phyloP scores from a whole-genome alignment of 495 filamentous ascomycete genomes.

The Immersiella caudata region DNA sequence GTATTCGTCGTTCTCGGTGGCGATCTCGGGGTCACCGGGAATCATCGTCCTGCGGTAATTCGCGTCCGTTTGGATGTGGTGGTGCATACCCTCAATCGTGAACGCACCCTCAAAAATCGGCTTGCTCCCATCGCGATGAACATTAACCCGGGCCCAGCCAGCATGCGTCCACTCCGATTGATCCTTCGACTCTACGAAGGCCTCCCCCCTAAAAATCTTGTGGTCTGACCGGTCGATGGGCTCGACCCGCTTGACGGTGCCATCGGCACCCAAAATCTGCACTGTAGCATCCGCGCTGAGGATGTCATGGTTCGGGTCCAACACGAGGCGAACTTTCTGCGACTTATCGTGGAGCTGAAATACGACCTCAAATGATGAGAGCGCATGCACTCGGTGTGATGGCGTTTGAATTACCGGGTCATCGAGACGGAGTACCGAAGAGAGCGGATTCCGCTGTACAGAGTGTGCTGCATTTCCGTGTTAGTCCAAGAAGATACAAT shows the following conservation, averaged over 20 bases:
- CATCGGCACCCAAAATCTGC: constrained; percentile 70
- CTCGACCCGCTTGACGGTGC: constrained; percentile 62
- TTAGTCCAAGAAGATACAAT: constrained; percentile 14
- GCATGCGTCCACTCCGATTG: constrained; percentile 72
- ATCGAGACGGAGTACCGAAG: constrained; percentile 71
- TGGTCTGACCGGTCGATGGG: constrained; percentile 70
- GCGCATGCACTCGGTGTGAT: constrained; percentile 74
- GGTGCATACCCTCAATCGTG: constrained; percentile 74
- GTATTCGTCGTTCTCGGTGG: constrained; percentile 64
- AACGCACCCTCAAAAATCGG: constrained; percentile 94
- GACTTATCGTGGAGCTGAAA: constrained; percentile 71
- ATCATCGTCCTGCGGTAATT: constrained; percentile 77
- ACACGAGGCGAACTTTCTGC: constrained; percentile 73
- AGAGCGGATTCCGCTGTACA: constrained; percentile 72
- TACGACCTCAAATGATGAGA: constrained; percentile 78
- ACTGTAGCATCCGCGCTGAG: constrained; percentile 74
- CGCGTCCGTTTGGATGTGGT: constrained; percentile 80
- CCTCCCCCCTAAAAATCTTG: constrained; percentile 79
- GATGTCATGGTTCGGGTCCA: constrained; percentile 93
- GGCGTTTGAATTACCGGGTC: constrained; percentile 77
- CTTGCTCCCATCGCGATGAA: constrained; percentile 71
- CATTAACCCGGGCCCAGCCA: constrained; percentile 82
- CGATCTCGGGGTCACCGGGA: constrained; percentile 70
- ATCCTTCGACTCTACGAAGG: constrained; percentile 65
- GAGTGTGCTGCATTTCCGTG: constrained; percentile 61